Conservation (phyloP, 257 asterid species). For the Plantago ovata region DNA sequence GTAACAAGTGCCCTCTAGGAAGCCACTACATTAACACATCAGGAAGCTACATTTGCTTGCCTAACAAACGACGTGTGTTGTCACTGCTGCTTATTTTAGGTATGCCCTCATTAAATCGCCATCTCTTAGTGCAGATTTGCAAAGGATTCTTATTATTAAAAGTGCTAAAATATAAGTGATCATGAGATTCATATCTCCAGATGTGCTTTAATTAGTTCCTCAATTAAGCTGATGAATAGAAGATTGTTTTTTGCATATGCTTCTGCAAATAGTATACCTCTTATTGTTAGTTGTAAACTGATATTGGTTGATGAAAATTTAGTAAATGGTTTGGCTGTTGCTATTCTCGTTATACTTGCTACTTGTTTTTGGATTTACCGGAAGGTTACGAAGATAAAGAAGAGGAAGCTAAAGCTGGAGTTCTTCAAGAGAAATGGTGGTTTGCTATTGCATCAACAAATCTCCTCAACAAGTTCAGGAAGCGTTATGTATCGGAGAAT, state of each 20-base stretch:
- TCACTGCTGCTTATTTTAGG: slow-evolving; percentile 20
- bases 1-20: slow-evolving; percentile 17
- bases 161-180: too few relatives aligned
- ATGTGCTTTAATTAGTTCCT: too few relatives aligned
- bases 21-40: slow-evolving; percentile 19
- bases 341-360: slow-evolving; percentile 13
- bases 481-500: too few relatives aligned
- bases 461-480: slow-evolving; percentile 15
- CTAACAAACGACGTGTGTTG: not conserved
- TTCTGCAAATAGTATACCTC: too few relatives aligned
- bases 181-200: too few relatives aligned
- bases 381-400: slow-evolving; percentile 12
- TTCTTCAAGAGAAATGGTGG: slow-evolving; percentile 39
- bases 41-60: slow-evolving; percentile 30
- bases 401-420: slow-evolving; percentile 20
- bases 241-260: too few relatives aligned
- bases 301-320: not conserved
- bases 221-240: too few relatives aligned
- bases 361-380: slow-evolving; percentile 10
- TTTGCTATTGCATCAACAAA: slow-evolving; percentile 23
- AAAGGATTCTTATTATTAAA: not conserved
- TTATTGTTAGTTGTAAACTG: too few relatives aligned
- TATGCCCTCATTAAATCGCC: slow-evolving; percentile 1
- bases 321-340: slow-evolving; percentile 18
- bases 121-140: too few relatives aligned